Percentiles rank a stretch among this genome's conserved stretches.
Conservation (phyloP, 371 early-diverging fungal species). For the Mortierella sp. region DNA sequence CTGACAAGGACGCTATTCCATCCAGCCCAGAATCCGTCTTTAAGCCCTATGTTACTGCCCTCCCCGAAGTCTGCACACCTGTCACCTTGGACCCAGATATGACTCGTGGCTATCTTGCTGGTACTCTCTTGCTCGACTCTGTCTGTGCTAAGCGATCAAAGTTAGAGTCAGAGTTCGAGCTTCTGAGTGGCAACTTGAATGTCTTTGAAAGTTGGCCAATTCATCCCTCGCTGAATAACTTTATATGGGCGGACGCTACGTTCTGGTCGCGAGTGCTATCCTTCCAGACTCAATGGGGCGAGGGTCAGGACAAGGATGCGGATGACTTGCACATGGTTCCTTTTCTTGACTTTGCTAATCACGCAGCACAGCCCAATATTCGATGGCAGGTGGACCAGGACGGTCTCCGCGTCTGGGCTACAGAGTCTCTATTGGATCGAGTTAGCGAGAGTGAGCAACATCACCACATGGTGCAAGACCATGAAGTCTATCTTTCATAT, state of each 20-base stretch:
- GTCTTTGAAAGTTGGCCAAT: slow-evolving; percentile 50
- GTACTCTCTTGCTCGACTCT: slow-evolving; percentile 59
- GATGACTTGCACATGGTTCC: slow-evolving; percentile 61
- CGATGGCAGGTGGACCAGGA: slow-evolving; percentile 62
- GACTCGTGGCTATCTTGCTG: slow-evolving; percentile 50
- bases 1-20: background rate
- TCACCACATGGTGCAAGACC: slow-evolving; percentile 9
- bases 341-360: slow-evolving; percentile 74
- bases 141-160: slow-evolving; percentile 53
- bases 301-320: slow-evolving; percentile 1
- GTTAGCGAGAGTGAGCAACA: background rate
- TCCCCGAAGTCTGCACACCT: slow-evolving; percentile 45
- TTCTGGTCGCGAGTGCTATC: slow-evolving; percentile 68
- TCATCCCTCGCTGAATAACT: slow-evolving; percentile 57
- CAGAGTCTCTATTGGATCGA: slow-evolving; percentile 4
- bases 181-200: slow-evolving; percentile 31
- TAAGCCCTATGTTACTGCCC: slow-evolving; percentile 23
- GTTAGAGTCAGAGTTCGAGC: slow-evolving; percentile 48
- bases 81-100: slow-evolving; percentile 37
- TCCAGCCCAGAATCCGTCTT: background rate
- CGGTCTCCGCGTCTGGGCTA: slow-evolving; percentile 39
- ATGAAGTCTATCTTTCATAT: slow-evolving; percentile 64
- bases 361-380: slow-evolving; percentile 59
- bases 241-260: slow-evolving; percentile 65
- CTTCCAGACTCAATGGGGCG: slow-evolving; percentile 32